phyloP scores from a whole-genome alignment of 2,329 filamentous ascomycete species.

The Neonectria faginata region DNA sequence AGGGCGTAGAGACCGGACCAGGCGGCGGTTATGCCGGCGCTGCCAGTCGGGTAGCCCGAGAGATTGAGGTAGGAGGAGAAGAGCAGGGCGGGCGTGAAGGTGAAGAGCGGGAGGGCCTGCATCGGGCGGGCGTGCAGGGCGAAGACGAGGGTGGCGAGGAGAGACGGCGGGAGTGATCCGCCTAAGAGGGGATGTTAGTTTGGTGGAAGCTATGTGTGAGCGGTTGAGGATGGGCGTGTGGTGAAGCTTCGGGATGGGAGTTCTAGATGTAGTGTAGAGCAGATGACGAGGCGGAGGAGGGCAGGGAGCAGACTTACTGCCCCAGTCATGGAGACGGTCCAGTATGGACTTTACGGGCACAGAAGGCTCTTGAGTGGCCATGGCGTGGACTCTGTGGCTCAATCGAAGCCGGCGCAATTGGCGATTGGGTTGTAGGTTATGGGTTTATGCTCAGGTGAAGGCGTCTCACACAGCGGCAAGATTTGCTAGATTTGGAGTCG shows the following conservation, averaged over 20 bases:
- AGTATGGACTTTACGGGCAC: conserved; percentile 49
- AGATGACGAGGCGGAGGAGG: conserved; percentile 14
- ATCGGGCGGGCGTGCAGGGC: conserved; percentile 68
- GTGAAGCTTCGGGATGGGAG: conserved; percentile 14
- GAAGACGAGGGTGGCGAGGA: conserved; percentile 67
- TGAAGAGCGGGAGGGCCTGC: conserved; percentile 63
- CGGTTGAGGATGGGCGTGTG: not conserved
- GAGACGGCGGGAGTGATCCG: conserved; percentile 65
- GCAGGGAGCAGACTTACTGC: conserved; percentile 56
- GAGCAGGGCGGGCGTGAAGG: conserved; percentile 64
- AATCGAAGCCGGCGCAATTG: conserved; percentile 32
- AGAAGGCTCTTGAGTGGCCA: conserved; percentile 46
- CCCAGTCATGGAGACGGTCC: conserved; percentile 59
- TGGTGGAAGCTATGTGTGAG: not conserved
- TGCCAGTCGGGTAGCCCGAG: conserved; percentile 68
- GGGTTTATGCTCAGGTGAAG: not conserved
- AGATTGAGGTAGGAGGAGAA: conserved; percentile 71
- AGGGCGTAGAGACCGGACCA: conserved; percentile 69
- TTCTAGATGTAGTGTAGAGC: conserved; percentile 4
- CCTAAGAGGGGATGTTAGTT: conserved; percentile 51
- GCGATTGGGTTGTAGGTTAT: conserved; percentile 1
- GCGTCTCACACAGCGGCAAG: conserved; percentile 12
- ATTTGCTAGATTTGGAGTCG: conserved; percentile 15
- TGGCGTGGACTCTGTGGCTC: conserved; percentile 33
- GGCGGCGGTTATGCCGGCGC: conserved; percentile 66